These are phyloP conservation scores for Fusarium armeniacum DNA, from an alignment of 2,329 filamentous ascomycete genomes.

Conservation along the genomic window DNA sequence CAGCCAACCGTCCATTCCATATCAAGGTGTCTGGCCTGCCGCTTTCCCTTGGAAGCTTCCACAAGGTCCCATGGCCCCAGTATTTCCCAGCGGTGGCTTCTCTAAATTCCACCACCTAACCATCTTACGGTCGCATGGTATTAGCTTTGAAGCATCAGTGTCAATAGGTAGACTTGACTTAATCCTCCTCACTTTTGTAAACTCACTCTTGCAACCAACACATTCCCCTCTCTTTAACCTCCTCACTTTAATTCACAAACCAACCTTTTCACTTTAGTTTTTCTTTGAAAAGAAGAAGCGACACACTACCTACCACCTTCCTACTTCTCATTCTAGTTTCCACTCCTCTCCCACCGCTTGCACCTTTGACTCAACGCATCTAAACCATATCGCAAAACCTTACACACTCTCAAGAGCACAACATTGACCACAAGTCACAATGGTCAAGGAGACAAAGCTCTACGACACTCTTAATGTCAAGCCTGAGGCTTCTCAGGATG, in stretches of 20 bases:
- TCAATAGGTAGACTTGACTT: conserved; percentile 32
- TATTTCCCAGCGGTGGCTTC: conserved; percentile 41
- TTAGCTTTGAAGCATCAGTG: conserved; percentile 43
- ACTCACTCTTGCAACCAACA: conserved; percentile 40
- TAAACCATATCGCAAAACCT: conserved; percentile 21
- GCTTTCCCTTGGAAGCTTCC: conserved; percentile 50
- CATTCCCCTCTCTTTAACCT: conserved; percentile 29
- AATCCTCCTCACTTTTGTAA: conserved; percentile 45
- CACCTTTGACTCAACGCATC: conserved; percentile 14
- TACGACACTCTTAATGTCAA: conserved; percentile 89
- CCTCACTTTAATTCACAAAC: conserved; percentile 23
- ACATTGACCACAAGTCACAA: conserved; percentile 60
- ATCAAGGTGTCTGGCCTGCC: conserved; percentile 33
- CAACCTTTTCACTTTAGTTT: conserved; percentile 20
- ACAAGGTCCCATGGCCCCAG: conserved; percentile 54
- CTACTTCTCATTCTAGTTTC: conserved; percentile 17
- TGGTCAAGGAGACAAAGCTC: conserved; percentile 96
- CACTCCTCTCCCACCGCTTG: conserved; percentile 24
- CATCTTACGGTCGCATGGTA: conserved; percentile 36
- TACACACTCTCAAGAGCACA: conserved; percentile 12
- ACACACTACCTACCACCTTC: background rate
- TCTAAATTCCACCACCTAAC: conserved; percentile 13
- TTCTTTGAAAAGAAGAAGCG: conserved; percentile 29
- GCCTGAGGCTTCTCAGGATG: conserved; percentile 86
- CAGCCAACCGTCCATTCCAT: conserved; percentile 29